Evolutionary conservation across 2,329 filamentous ascomycete genomes (phyloP), one percentile per base, ranked within the genome.

Genomic region (Lasiodiplodia sp.): DNA sequence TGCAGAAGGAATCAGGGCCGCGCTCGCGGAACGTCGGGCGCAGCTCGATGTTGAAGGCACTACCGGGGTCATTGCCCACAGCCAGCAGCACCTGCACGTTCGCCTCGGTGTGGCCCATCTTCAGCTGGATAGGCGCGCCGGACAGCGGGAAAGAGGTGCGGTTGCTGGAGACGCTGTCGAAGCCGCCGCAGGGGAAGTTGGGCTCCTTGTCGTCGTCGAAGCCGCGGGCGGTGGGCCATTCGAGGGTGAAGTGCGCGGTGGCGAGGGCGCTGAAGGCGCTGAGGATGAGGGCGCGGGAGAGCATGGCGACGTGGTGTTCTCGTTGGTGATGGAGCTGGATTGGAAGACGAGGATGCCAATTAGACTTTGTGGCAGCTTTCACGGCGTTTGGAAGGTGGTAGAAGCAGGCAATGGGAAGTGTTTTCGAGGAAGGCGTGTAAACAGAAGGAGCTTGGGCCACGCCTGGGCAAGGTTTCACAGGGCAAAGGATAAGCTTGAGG

Each of bases 21-120:
- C 88, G 75, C 78, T 87, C 82, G 83, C 89, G 79, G 82, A 87
- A 80, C 83, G 87, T 80, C 3, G 87, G 87, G 2, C 88, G 86
- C 34, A 93, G 83, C 40, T 89, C 87, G 78, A 90, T 85, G 83
- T 91, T 93, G 85, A 90, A 94, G 78, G 87, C 88, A 74, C 83
- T 84, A 56, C 82, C 82, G 1, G 84, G 83, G 67, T 87, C 78
- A 65, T 81, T 81, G 47, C 86, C 86, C 18, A 88, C 75, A 34
- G 83, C 84, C 62, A 89, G 75, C 44, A 87, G 83, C 44, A 88
- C 81, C 69, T 85, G 82, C n/a, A 87, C 72, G 56, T 84, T 84
- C 37, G 84, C 81, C 70, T 83, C 81, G 14, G 82, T 79, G 73
- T 88, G 86, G 69, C 84, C 83, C 75, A 87, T 80, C 44, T 83